Base-by-base conservation (phyloP, 306 rosid species). In the Cucurbita maxima region DNA sequence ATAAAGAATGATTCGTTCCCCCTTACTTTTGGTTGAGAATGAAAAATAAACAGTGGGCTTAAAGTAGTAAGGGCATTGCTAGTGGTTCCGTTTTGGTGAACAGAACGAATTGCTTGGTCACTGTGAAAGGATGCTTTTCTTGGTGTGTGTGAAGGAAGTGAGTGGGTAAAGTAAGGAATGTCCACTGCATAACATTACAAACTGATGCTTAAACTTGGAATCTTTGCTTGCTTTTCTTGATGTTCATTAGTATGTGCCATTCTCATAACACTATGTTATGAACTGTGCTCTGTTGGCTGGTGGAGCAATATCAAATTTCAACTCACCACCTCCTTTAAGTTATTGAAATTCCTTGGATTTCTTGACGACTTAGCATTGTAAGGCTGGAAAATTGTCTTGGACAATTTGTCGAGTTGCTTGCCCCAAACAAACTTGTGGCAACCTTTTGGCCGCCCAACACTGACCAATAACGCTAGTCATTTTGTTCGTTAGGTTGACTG, bases 31-130 rank as follows among this genome's bases (percentile, higher is more conserved):
- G 25, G 74, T 30, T 45, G 22, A 12, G 15, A 1, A 55, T 57
- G 66, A 40, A 73, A 73, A 73, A 66, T 13, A 37, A 22, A 18
- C 15, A 51, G 51, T 55, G 19, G 76, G 13, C 5, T 38, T 73
- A 73, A 73, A 79, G 40, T 38, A 61, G 25, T 63, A 12, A 47
- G 73, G 37, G 16, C 12, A 30, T n/a, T 10, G 58, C 3, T 69
- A 62, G 87, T 80, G 74, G 66, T 66, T 84, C 76, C 36, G 44
- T 53, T 58, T 55, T 60, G 61, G 38, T 73, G 58, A 40, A 53
- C 68, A 44, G 41, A 70, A 55, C 14, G 64, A 14, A 50, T 14
- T 30, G 22, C 58, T 67, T 40, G 16, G 3, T 30, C 34, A 30
- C 67, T 66, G 53, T 50, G 44, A 37, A 71, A 71, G 71, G 14